A percentile compares a stretch with the other conserved stretches of the same genome.
Evolutionary conservation across 2,329 filamentous ascomycete species (phyloP).

Genomic region (Aspergillus sojae): DNA sequence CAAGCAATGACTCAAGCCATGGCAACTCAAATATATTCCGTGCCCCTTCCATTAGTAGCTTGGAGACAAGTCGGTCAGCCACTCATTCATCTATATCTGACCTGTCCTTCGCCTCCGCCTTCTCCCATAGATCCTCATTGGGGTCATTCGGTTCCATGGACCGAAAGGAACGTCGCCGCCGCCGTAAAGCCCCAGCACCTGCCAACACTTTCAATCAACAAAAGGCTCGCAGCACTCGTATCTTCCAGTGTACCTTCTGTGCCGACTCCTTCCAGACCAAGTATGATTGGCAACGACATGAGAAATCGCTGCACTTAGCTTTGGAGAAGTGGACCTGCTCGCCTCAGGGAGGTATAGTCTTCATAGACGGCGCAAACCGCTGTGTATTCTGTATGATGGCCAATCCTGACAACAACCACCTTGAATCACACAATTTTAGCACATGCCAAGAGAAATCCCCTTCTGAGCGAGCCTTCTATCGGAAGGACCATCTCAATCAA

Average conservation of each 20-base stretch:
- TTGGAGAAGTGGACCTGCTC: slow-evolving; percentile 64
- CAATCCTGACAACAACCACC: slow-evolving; percentile 58
- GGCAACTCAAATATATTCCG: slow-evolving; percentile 55
- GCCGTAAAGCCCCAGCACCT: slow-evolving; percentile 51
- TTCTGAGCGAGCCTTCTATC: slow-evolving; percentile 63
- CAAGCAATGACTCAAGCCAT: slow-evolving; percentile 57
- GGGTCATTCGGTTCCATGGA: slow-evolving; percentile 61
- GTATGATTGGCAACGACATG: slow-evolving; percentile 62
- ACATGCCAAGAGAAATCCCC: slow-evolving; percentile 63
- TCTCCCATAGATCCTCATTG: slow-evolving; percentile 58
- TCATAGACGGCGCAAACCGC: slow-evolving; percentile 52
- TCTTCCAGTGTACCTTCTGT: slow-evolving; percentile 63
- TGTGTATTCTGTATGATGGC: slow-evolving; percentile 62
- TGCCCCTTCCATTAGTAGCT: slow-evolving; percentile 56
- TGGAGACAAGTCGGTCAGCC: slow-evolving; percentile 57
- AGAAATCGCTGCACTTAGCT: slow-evolving; percentile 60
- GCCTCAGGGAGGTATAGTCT: slow-evolving; percentile 57
- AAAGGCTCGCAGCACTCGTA: slow-evolving; percentile 47
- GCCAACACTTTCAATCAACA: slow-evolving; percentile 43
- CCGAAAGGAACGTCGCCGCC: slow-evolving; percentile 61
- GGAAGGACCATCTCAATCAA: slow-evolving; percentile 65
- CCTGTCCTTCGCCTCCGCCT: slow-evolving; percentile 58
- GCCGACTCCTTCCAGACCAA: slow-evolving; percentile 60
- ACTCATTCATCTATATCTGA: slow-evolving; percentile 57
- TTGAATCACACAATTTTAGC: slow-evolving; percentile 62